phyloP scores from a whole-genome alignment of 2,329 filamentous ascomycete genomes.

The Thyridium curvatum region DNA sequence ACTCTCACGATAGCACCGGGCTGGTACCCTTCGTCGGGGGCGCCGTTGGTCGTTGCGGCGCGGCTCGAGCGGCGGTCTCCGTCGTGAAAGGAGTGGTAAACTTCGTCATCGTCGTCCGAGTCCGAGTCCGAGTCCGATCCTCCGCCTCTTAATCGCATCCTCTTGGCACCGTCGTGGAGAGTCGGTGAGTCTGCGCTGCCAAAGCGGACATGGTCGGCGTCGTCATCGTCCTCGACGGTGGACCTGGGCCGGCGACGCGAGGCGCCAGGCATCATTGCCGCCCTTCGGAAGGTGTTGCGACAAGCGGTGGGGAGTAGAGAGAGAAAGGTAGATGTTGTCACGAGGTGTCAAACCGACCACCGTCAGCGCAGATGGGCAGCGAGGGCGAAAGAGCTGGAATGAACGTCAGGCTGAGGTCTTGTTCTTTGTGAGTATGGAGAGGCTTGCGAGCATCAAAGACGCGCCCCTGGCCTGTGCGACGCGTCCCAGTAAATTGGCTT shows the following conservation, averaged over 20 bases:
- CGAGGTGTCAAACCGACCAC: background rate
- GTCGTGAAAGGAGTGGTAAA: constrained; percentile 10
- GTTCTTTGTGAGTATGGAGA: no score
- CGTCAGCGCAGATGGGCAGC: no score
- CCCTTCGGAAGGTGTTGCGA: no score
- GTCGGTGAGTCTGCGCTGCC: constrained; percentile 15
- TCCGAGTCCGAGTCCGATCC: constrained; percentile 4
- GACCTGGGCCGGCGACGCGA: constrained; percentile 37
- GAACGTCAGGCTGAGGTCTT: no score
- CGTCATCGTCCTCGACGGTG: constrained; percentile 30
- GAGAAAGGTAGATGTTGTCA: background rate
- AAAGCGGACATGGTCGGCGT: constrained; percentile 17
- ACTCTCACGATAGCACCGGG: constrained; percentile 87
- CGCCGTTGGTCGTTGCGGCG: constrained; percentile 10
- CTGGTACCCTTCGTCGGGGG: constrained; percentile 36
- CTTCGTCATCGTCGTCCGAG: constrained; percentile 8
- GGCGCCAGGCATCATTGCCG: constrained; percentile 1
- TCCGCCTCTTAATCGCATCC: constrained; percentile 20
- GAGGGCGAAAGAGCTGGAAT: no score
- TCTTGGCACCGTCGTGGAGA: constrained; percentile 24
- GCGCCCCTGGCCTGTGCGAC: no score
- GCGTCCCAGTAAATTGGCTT: no score
- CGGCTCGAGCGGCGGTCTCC: constrained; percentile 2
- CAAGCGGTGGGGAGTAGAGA: no score
- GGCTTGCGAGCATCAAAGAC: no score